Percentiles rank a stretch among this genome's conserved stretches.
Conservation (phyloP, 352 stramenopile genomes). For the Aphanomyces stellatus region DNA sequence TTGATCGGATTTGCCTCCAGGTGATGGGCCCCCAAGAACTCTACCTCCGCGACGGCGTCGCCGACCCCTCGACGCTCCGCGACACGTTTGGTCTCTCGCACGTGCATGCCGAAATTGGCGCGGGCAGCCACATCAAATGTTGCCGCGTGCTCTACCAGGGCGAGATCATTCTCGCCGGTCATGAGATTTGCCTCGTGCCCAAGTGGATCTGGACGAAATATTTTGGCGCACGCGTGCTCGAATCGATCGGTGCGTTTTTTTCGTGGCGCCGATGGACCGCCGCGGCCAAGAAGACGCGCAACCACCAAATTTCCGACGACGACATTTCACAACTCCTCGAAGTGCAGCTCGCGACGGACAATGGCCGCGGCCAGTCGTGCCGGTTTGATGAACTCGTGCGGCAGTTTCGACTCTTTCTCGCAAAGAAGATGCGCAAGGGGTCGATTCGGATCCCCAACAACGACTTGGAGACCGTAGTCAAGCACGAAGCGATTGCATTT, state of each 20-base stretch:
- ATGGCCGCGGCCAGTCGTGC: constrained; percentile 60
- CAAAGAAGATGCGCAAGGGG: constrained; percentile 59
- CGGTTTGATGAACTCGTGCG: constrained; percentile 72
- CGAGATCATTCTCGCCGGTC: constrained; percentile 55
- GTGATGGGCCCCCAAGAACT: constrained; percentile 51
- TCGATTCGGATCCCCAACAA: constrained; percentile 40
- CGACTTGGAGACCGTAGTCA: constrained; percentile 53
- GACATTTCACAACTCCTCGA: constrained; percentile 59
- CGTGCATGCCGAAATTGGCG: constrained; percentile 34
- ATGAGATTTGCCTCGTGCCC: constrained; percentile 52
- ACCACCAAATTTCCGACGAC: constrained; percentile 48
- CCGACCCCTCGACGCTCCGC: background rate
- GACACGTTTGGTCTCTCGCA: constrained; percentile 43
- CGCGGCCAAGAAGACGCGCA: constrained; percentile 25
- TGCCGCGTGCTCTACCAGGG: constrained; percentile 70
- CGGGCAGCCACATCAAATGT: constrained; percentile 45
- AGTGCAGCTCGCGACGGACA: constrained; percentile 39
- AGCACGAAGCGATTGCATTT: constrained; percentile 63
- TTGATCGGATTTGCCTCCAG: constrained; percentile 68
- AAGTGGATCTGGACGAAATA: constrained; percentile 48
- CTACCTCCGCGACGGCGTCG: constrained; percentile 34
- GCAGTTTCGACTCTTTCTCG: constrained; percentile 76
- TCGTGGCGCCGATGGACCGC: constrained; percentile 28
- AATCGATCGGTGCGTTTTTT: constrained; percentile 32
- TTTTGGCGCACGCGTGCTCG: constrained; percentile 43